A percentile compares a stretch with the other conserved stretches of the same genome.
phyloP scores from a whole-genome alignment of 768 basidiomycete species.

The Gelatoporia subvermispora region DNA sequence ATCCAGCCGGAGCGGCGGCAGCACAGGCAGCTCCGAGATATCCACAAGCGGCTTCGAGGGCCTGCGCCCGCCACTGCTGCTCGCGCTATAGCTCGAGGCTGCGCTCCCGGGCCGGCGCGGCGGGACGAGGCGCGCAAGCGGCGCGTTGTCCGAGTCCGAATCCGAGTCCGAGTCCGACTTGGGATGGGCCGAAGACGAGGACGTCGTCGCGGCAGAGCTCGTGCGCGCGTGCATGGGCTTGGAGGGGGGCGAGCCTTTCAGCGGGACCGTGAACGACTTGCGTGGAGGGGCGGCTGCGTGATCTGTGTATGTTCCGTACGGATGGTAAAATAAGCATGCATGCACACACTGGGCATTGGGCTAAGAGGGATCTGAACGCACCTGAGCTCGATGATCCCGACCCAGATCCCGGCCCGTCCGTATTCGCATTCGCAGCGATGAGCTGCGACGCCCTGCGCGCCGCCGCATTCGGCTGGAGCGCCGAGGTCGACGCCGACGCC shows the following conservation, averaged over 20 bases:
- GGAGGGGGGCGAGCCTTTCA: too few relatives aligned
- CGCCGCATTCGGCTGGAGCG: constrained; percentile 45
- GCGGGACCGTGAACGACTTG: too few relatives aligned
- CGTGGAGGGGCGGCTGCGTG: too few relatives aligned
- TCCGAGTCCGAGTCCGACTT: constrained; percentile 28
- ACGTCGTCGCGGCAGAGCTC: too few relatives aligned
- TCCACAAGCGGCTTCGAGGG: constrained; percentile 43
- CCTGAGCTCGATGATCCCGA: not conserved
- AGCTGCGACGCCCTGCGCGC: constrained; percentile 43
- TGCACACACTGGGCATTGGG: not conserved
- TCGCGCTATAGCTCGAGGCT: constrained; percentile 27
- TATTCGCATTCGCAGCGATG: constrained; percentile 3
- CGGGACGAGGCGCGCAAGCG: constrained; percentile 55
- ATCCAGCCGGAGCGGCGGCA: constrained; percentile 10
- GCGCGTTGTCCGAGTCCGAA: constrained; percentile 56
- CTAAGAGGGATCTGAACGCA: not conserved
- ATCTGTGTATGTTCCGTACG: too few relatives aligned
- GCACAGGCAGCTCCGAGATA: constrained; percentile 17
- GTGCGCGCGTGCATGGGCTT: too few relatives aligned
- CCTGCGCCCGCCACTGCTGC: constrained; percentile 21
- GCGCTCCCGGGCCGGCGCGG: constrained; percentile 68
- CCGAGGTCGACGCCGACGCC: constrained; percentile 57
- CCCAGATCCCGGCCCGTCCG: not conserved
- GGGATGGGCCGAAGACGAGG: too few relatives aligned
- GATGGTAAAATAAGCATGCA: not conserved